Percentiles rank a stretch among this genome's conserved stretches.
Conservation (phyloP, 1,284 basidiomycete genomes). For the Cryptococcus floricola region DNA sequence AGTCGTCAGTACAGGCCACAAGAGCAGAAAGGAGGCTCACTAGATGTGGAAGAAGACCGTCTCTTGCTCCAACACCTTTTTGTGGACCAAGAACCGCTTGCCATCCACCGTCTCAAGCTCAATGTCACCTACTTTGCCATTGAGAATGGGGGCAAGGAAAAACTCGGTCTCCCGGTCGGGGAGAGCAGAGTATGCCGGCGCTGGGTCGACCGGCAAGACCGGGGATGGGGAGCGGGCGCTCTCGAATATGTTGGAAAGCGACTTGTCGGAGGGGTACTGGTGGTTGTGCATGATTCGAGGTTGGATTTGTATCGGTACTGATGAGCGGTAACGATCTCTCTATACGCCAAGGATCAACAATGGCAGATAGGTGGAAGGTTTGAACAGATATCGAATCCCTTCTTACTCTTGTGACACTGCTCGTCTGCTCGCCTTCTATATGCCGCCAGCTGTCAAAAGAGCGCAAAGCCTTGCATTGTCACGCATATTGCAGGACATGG, state of each 20-base stretch:
- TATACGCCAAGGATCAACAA: neutral
- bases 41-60: constrained; percentile 45
- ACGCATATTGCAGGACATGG: no score
- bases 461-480: no score
- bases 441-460: no score
- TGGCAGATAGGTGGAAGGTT: neutral
- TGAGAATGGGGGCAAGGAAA: constrained; percentile 26
- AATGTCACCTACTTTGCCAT: constrained; percentile 31
- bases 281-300: constrained; percentile 4
- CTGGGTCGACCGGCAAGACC: constrained; percentile 22
- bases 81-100: constrained; percentile 36
- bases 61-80: constrained; percentile 34
- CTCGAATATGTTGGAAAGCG: constrained; percentile 21
- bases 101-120: constrained; percentile 39
- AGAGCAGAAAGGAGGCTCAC: constrained; percentile 19
- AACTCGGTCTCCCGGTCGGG: constrained; percentile 32
- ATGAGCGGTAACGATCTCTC: no score
- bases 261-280: constrained; percentile 18
- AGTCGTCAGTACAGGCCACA: neutral
- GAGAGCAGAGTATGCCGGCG: constrained; percentile 35
- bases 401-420: no score
- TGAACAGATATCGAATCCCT: neutral
- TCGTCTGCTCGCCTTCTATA: no score
- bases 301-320: no score
- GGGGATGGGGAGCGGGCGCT: constrained; percentile 8